Percentiles rank a stretch among this genome's conserved stretches.
Conservation (phyloP, 495 filamentous ascomycete species). For the Tirmania nivea region DNA sequence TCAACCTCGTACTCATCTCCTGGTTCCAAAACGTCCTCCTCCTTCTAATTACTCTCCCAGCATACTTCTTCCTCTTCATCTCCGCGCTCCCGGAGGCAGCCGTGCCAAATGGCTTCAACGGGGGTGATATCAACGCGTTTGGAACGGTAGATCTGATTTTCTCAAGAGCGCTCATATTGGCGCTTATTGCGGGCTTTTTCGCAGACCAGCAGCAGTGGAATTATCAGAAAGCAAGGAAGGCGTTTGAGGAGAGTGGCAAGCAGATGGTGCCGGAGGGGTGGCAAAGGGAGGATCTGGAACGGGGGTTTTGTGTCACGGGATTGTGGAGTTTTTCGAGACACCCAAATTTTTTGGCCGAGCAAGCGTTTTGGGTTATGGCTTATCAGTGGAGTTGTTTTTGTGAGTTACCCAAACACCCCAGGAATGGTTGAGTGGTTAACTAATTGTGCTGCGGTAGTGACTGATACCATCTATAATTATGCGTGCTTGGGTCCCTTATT, state of each 20-base stretch:
- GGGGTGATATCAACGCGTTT: slow-evolving; percentile 23
- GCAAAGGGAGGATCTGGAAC: slow-evolving; percentile 56
- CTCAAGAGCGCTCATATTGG: slow-evolving; percentile 40
- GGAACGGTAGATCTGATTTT: slow-evolving; percentile 43
- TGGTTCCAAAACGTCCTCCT: slow-evolving; percentile 64
- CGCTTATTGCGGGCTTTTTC: slow-evolving; percentile 54
- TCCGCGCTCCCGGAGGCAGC: slow-evolving; percentile 22
- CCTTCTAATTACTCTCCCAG: slow-evolving; percentile 45
- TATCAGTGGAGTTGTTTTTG: slow-evolving; percentile 63
- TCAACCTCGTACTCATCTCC: slow-evolving; percentile 77
- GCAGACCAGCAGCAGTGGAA: slow-evolving; percentile 91
- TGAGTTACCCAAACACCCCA: not conserved
- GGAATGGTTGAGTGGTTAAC: not conserved
- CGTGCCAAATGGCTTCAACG: slow-evolving; percentile 22
- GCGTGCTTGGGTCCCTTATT: slow-evolving; percentile 43
- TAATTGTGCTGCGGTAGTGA: slow-evolving; percentile 23
- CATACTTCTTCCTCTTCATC: slow-evolving; percentile 56
- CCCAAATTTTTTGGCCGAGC: slow-evolving; percentile 86
- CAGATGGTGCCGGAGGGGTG: slow-evolving; percentile 40
- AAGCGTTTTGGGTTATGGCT: slow-evolving; percentile 67
- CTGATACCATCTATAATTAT: slow-evolving; percentile 55
- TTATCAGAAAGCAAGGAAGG: slow-evolving; percentile 60
- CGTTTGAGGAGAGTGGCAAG: slow-evolving; percentile 39
- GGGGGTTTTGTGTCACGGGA: slow-evolving; percentile 71
- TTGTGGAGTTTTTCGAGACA: slow-evolving; percentile 75